Percentiles rank a stretch among this genome's conserved stretches.
These are phyloP conservation scores for Pestalotiopsis sp. DNA, from an alignment of 2,329 filamentous ascomycete genomes.

Conservation along the genomic window DNA sequence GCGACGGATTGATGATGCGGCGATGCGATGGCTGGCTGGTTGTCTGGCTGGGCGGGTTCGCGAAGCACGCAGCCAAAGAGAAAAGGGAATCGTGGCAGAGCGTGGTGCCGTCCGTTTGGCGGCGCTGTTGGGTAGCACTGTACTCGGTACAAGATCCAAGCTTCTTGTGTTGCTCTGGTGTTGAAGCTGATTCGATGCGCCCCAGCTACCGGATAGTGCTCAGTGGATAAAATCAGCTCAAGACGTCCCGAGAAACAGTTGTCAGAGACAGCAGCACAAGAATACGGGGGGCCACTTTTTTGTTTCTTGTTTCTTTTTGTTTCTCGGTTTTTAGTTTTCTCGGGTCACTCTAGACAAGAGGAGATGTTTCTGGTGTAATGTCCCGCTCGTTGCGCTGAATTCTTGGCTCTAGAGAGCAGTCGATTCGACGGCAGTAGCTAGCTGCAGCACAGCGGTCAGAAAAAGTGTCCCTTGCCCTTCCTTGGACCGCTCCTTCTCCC, in stretches of 20 bases:
- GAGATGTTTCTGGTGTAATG: slow-evolving; percentile 3
- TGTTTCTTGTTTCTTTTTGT: neutral
- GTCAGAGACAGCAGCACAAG: slow-evolving; percentile 4
- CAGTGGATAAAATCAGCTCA: neutral
- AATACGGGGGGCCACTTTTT: neutral
- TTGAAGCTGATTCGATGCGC: slow-evolving; percentile 3
- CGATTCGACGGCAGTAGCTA: neutral
- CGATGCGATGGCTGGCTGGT: slow-evolving; percentile 3
- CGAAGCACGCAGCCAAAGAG: no score
- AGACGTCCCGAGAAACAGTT: neutral
- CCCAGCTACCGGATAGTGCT: slow-evolving; percentile 1
- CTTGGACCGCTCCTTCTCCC: neutral
- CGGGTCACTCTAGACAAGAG: neutral
- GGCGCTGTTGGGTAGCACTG: slow-evolving; percentile 1
- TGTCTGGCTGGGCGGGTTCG: neutral
- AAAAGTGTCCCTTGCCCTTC: neutral
- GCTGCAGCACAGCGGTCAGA: neutral
- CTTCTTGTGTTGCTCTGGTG: neutral
- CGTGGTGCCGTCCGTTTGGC: no score
- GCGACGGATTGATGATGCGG: neutral
- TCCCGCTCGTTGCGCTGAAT: neutral
- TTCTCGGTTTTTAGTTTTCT: neutral
- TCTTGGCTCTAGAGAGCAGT: neutral
- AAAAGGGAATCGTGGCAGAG: no score
- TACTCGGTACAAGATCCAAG: slow-evolving; percentile 12